Base-by-base conservation (phyloP, 2,329 filamentous ascomycete species). In the Fusarium oxysporum region DNA sequence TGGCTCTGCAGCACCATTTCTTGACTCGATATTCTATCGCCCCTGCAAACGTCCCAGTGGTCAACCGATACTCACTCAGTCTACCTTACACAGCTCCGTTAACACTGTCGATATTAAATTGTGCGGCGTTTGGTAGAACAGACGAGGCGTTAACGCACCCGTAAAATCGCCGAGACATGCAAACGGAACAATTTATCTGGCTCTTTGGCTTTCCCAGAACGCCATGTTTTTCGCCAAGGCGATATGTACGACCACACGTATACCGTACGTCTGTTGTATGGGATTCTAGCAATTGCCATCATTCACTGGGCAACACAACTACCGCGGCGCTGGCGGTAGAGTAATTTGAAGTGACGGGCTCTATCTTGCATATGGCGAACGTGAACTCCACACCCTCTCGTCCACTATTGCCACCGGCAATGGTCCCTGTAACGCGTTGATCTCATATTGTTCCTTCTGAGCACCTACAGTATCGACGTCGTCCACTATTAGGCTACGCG, bases 141-240 rank as follows among this genome's bases (percentile, higher is more conserved):
- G 64, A 70, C 40, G 54, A 59, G 65, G 72, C 59, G 63, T 55
- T 57, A 74, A 70, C 76, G 48, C 70, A 72, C 65, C 76, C 76
- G 75, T 68, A 54, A 73, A 70, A 63, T 71, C 72, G 71, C 74
- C 72, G 76, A 77, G 76, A 77, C 74, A 75, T 77, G 69, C 68
- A 74, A 70, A 66, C 71, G 65, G 66, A 66, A 72, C 69, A 48
- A 53, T 65, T 47, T 38, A 53, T 50, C 48, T 48, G 30, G 44
- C 59, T 54, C 43, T 62, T 68, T 65, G 44, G 51, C 53, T 59
- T 67, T 72, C 63, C 38, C 41, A 48, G 64, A 58, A 51, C 70
- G 69, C 69, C 69, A 51, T 62, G 40, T 57, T 57, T 69, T 41
- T 59, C 44, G 58, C 60, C 33, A 43, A 43, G 25, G 51, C 37